phyloP scores from a whole-genome alignment of 176 grass and related monocot genomes.

The Leersia perrieri region DNA sequence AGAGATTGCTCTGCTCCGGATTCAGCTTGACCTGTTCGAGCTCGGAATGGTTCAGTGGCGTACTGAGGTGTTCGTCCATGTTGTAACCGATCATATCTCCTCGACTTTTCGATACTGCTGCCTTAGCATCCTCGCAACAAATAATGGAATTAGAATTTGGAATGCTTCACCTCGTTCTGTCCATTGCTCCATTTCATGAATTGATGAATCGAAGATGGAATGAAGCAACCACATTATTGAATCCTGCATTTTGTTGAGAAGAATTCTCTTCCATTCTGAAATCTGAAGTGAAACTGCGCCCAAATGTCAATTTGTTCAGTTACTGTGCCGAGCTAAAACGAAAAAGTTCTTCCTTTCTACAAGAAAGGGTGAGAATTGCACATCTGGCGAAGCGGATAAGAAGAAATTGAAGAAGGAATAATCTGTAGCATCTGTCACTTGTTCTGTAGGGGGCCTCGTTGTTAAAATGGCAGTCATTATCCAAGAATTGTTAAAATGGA shows the following conservation, averaged over 20 bases:
- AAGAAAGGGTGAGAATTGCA: not conserved
- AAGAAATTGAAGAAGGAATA: not conserved
- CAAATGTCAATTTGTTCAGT: not conserved
- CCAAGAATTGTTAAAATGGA: not conserved
- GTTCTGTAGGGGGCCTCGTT: not conserved
- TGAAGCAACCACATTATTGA: conserved; percentile 19
- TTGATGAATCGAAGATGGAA: conserved; percentile 18
- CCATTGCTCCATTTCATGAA: conserved; percentile 4
- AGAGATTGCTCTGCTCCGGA: conserved; percentile 3
- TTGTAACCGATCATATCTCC: conserved; percentile 27
- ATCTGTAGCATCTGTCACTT: not conserved
- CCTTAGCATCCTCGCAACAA: conserved; percentile 33
- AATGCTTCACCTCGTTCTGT: conserved; percentile 22
- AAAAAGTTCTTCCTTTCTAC: not conserved
- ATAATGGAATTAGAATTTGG: conserved; percentile 23
- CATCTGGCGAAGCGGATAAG: not conserved
- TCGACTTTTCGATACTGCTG: conserved; percentile 37
- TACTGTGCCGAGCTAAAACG: not conserved
- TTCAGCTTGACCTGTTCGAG: not conserved
- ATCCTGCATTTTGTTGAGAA: not conserved
- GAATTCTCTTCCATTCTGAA: not conserved
- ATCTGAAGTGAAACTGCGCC: not conserved
- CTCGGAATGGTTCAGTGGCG: conserved; percentile 6
- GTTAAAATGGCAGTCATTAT: not conserved
- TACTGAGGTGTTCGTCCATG: conserved; percentile 15